Conservation (phyloP, 164 flowering plant species). For the Akebia trifoliata region DNA sequence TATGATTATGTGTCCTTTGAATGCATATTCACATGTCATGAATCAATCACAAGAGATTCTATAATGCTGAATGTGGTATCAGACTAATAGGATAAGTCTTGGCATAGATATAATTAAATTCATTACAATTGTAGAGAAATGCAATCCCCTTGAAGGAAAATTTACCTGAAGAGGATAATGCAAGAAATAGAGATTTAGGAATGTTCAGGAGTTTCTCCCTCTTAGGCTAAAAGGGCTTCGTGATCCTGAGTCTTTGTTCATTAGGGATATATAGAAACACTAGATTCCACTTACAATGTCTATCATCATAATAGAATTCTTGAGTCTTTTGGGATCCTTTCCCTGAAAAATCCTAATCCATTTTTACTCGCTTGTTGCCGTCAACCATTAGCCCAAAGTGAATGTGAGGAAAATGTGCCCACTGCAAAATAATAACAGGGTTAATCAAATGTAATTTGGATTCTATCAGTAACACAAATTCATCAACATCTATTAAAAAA, state of each 20-base stretch:
- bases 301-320: constrained; percentile 13
- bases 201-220: constrained; percentile 10
- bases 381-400: constrained; percentile 38
- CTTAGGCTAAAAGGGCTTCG: constrained; percentile 5
- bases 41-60: too few relatives aligned
- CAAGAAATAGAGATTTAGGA: constrained; percentile 1
- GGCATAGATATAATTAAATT: too few relatives aligned
- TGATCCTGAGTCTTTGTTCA: neutral
- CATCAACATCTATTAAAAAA: too few relatives aligned
- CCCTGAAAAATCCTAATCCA: constrained; percentile 19
- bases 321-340: constrained; percentile 25
- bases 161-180: neutral
- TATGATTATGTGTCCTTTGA: too few relatives aligned
- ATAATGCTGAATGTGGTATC: too few relatives aligned
- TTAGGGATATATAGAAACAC: neutral
- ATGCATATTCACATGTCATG: too few relatives aligned
- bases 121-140: too few relatives aligned
- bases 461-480: too few relatives aligned
- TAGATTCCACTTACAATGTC: neutral
- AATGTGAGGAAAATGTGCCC: constrained; percentile 57
- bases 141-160: neutral
- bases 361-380: constrained; percentile 27
- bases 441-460: neutral
- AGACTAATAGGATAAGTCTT: too few relatives aligned
- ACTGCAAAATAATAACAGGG: constrained; percentile 26